phyloP scores from a whole-genome alignment of 1,139 yeast species.

The Suhomyces bolitotheri region DNA sequence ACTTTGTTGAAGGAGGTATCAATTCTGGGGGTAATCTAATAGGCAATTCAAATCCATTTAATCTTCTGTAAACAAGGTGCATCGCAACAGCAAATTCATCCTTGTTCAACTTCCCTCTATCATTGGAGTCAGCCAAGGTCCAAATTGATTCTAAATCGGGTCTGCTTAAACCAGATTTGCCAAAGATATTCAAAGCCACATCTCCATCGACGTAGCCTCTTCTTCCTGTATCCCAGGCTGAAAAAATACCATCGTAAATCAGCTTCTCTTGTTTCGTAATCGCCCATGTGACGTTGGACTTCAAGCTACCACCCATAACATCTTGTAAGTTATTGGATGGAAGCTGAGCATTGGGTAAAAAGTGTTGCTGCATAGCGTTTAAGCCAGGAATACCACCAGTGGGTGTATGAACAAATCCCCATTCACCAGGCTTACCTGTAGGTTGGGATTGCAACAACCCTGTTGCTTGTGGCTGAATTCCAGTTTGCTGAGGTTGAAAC shows the following conservation, averaged over 20 bases:
- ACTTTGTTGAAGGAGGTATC: slow-evolving; percentile 78
- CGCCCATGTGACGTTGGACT: slow-evolving; percentile 65
- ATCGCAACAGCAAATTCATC: slow-evolving; percentile 83
- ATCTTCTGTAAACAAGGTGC: slow-evolving; percentile 75
- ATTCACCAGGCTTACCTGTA: slow-evolving; percentile 77
- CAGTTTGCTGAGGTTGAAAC: slow-evolving; percentile 42
- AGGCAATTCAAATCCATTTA: slow-evolving; percentile 77
- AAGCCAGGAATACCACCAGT: slow-evolving; percentile 77
- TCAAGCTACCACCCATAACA: slow-evolving; percentile 53
- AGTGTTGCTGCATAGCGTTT: slow-evolving; percentile 71
- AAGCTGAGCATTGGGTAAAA: slow-evolving; percentile 62
- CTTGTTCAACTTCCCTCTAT: slow-evolving; percentile 69
- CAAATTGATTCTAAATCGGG: slow-evolving; percentile 86
- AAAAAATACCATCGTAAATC: slow-evolving; percentile 83
- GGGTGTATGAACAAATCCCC: slow-evolving; percentile 78
- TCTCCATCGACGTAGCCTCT: slow-evolving; percentile 77
- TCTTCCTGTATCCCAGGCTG: slow-evolving; percentile 75
- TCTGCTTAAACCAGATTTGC: slow-evolving; percentile 86
- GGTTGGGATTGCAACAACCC: slow-evolving; percentile 53
- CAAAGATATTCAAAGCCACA: slow-evolving; percentile 81
- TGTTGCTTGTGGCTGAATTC: slow-evolving; percentile 46
- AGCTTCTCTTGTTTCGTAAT: slow-evolving; percentile 83
- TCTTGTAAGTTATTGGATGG: slow-evolving; percentile 46
- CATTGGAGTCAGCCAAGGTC: slow-evolving; percentile 74
- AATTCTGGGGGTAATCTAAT: slow-evolving; percentile 68